These are phyloP conservation scores for Tylopilus sp. DNA, from an alignment of 768 basidiomycete genomes.

Conservation along the genomic window DNA sequence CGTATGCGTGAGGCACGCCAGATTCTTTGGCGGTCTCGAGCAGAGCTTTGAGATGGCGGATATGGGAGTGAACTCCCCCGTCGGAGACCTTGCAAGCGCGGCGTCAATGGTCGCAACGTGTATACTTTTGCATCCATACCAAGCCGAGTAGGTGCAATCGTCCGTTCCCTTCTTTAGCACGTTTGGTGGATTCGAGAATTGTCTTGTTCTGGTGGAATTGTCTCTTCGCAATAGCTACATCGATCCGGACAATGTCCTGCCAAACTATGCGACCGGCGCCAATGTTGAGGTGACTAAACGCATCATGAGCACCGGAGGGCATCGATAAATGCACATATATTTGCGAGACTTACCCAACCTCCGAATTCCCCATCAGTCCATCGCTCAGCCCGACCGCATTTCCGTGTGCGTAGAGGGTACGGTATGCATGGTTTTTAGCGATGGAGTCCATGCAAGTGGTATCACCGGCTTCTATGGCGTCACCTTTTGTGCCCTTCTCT, in stretches of 20 bases:
- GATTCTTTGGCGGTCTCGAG: slow-evolving; percentile 87
- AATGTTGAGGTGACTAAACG: slow-evolving; percentile 84
- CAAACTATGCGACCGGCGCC: slow-evolving; percentile 94
- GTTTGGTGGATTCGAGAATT: slow-evolving; percentile 71
- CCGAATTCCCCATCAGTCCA: slow-evolving; percentile 96
- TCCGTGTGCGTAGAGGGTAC: slow-evolving; percentile 79
- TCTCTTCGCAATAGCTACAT: slow-evolving; percentile 84
- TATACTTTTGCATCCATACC: slow-evolving; percentile 40
- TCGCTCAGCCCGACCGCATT: slow-evolving; percentile 91
- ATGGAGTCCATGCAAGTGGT: slow-evolving; percentile 91
- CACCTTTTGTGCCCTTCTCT: slow-evolving; percentile 69
- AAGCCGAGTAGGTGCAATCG: slow-evolving; percentile 87
- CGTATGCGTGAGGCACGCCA: slow-evolving; percentile 79
- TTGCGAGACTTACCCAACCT: slow-evolving; percentile 75
- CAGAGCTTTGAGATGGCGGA: slow-evolving; percentile 83
- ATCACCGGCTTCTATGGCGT: slow-evolving; percentile 81
- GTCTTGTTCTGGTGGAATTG: slow-evolving; percentile 77
- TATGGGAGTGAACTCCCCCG: slow-evolving; percentile 97
- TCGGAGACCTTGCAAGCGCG: slow-evolving; percentile 68
- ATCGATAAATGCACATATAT: background rate
- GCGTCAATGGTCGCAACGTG: slow-evolving; percentile 1
- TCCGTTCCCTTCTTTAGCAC: slow-evolving; percentile 79
- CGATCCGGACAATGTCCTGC: slow-evolving; percentile 97
- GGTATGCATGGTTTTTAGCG: slow-evolving; percentile 68
- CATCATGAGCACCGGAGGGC: background rate